Percentiles rank a stretch among this genome's conserved stretches.
These are phyloP conservation scores for Boletus coccyginus DNA, from an alignment of 768 basidiomycete species.

Conservation along the genomic window DNA sequence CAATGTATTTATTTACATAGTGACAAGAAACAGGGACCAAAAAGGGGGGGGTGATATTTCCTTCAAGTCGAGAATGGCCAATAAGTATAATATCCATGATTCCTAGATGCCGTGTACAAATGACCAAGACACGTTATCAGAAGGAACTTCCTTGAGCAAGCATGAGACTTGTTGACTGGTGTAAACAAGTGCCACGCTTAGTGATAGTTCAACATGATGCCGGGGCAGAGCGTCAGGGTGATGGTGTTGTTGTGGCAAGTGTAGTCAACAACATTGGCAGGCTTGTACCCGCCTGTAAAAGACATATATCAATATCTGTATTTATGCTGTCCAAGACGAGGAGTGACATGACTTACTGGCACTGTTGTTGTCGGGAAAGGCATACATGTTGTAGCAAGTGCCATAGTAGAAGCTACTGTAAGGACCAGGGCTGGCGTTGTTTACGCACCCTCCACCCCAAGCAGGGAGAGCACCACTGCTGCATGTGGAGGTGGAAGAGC, in stretches of 20 bases:
- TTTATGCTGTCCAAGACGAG: not conserved
- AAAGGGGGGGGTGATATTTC: not conserved
- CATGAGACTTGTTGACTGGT: not conserved
- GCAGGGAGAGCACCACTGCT: constrained; percentile 27
- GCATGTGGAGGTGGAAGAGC: constrained; percentile 27
- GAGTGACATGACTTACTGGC: constrained; percentile 13
- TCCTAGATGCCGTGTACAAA: not conserved
- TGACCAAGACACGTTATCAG: not conserved
- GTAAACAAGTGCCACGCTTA: not conserved
- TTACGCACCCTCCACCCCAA: constrained; percentile 26
- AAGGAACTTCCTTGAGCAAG: not conserved
- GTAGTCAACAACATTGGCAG: constrained; percentile 30
- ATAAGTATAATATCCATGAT: not conserved
- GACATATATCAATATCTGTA: not conserved
- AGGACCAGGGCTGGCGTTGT: constrained; percentile 29
- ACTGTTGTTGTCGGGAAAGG: constrained; percentile 34
- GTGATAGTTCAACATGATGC: constrained; percentile 14
- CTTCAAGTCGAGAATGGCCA: not conserved
- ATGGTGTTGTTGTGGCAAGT: constrained; percentile 27
- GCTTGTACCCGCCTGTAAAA: constrained; percentile 21
- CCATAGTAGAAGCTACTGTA: constrained; percentile 30
- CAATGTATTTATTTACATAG: not conserved
- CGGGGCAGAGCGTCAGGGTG: constrained; percentile 31
- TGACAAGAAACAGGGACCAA: not conserved
- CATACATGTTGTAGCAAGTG: constrained; percentile 30